Conservation (phyloP, 352 stramenopile species). For the Peronospora tabacina region DNA sequence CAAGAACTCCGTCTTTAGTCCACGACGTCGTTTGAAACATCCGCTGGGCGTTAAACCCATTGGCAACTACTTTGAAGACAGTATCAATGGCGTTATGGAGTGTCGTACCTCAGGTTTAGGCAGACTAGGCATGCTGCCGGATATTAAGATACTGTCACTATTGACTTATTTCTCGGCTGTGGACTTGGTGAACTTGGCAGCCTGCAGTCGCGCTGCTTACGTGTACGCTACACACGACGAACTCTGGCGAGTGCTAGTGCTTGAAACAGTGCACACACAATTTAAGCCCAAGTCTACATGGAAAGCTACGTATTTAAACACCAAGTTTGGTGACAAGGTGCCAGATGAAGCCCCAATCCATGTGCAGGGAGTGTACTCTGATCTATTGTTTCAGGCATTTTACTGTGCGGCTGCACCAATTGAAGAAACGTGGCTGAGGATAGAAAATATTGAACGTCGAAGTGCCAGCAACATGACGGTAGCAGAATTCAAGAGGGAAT, state of each 20-base stretch:
- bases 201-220: conserved; percentile 56
- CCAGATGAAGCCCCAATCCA: conserved; percentile 23
- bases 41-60: conserved; percentile 77
- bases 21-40: conserved; percentile 36
- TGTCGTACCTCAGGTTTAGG: conserved; percentile 57
- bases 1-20: neutral
- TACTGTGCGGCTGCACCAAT: conserved; percentile 65
- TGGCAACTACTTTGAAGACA: conserved; percentile 74
- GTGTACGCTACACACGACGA: conserved; percentile 72
- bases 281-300: conserved; percentile 52
- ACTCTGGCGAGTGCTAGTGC: conserved; percentile 70
- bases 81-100: conserved; percentile 46
- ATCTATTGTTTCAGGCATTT: conserved; percentile 83
- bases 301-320: conserved; percentile 65
- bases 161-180: conserved; percentile 48
- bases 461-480: conserved; percentile 45
- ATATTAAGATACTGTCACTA: conserved; percentile 56
- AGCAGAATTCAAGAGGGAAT: conserved; percentile 55
- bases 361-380: conserved; percentile 76
- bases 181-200: conserved; percentile 39
- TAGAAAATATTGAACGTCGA: conserved; percentile 68
- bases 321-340: conserved; percentile 30
- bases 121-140: conserved; percentile 38
- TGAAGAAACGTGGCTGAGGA: conserved; percentile 49
- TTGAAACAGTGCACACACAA: conserved; percentile 62